Base-by-base conservation (phyloP, 345 rosid genomes). In the Lepidium didymum region DNA sequence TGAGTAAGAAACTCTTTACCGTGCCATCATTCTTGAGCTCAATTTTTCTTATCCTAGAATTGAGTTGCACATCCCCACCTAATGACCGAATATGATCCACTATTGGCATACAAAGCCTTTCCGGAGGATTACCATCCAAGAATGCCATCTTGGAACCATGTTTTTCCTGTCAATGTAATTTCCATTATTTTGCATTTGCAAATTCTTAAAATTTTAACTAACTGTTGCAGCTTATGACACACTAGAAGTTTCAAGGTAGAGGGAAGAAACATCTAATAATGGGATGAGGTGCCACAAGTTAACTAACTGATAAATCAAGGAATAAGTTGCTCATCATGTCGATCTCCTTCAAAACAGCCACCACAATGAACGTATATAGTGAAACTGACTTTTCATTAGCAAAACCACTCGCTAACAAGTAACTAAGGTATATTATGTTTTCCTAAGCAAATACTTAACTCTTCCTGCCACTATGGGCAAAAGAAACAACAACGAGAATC, bases 101-200 rank as follows among this genome's bases (percentile, higher is more conserved):
- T 14, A 90, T 73, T 5, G 98, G 98, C 89, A 77, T 80, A 78
- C 96, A 90, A 38, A 89, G 98, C 75, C 98, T 87, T 81, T 93
- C 96, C 0, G 96, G 96, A 42, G 97, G 98, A 68, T 86, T 93
- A 51, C 96, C 97, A 84, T 93, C 97, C 77, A 93, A 85, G 75
- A 93, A 93, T 49, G 97, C 98, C 92, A 93, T 90, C 80, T 93
- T 93, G 12, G 97, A 93, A 58, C 98, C 98, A 79, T 93, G 86
- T 68, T 93, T 93, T 79, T 90, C 97, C 97, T 92, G 85, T 82
- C 54, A 63, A 59, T 35, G 7, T 11, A 69, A 31, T 15, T 50
- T 37, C 36, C 40, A 56, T 19, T 7, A 42, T 62, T 75, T 56
- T 64, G 56, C 38, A 35, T 61, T 18, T 64, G 52, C 56, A 44